A percentile compares a stretch with the other conserved stretches of the same genome.
These are phyloP conservation scores for Schizonepeta tenuifolia DNA, from an alignment of 257 asterid species.

Conservation along the genomic window DNA sequence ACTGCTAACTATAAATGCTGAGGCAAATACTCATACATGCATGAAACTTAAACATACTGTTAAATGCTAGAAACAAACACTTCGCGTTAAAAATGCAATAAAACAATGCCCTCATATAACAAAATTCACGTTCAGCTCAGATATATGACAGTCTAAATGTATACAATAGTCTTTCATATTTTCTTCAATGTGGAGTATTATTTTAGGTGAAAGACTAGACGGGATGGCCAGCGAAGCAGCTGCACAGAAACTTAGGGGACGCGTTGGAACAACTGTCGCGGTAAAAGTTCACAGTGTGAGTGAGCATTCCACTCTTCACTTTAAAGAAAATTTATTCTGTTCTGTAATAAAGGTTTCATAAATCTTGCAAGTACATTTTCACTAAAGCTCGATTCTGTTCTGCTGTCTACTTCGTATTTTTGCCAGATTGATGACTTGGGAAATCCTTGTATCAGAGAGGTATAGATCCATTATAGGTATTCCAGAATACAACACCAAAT, in stretches of 20 bases:
- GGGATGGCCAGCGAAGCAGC: slow-evolving; percentile 91
- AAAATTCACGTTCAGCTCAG: background rate
- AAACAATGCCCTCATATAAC: background rate
- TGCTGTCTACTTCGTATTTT: slow-evolving; percentile 26
- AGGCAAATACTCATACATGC: background rate
- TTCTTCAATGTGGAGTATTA: background rate
- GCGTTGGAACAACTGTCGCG: slow-evolving; percentile 82
- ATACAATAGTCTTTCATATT: background rate
- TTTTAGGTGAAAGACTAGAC: slow-evolving; percentile 75
- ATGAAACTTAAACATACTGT: background rate
- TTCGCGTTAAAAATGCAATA: no score
- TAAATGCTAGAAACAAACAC: background rate
- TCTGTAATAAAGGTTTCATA: background rate
- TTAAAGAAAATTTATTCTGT: background rate
- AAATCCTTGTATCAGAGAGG: slow-evolving; percentile 67
- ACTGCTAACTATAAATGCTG: slow-evolving; percentile 16
- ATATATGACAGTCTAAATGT: background rate
- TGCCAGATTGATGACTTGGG: slow-evolving; percentile 58
- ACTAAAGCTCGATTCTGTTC: background rate
- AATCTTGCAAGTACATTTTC: background rate
- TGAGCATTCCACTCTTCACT: slow-evolving; percentile 38
- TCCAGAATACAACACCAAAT: slow-evolving; percentile 10
- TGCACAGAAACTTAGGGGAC: slow-evolving; percentile 91
- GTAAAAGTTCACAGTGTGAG: slow-evolving; percentile 83
- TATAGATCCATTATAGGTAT: slow-evolving; percentile 34